Base-by-base conservation (phyloP, 305 asterid genomes). In the Fraxinus latifolia region DNA sequence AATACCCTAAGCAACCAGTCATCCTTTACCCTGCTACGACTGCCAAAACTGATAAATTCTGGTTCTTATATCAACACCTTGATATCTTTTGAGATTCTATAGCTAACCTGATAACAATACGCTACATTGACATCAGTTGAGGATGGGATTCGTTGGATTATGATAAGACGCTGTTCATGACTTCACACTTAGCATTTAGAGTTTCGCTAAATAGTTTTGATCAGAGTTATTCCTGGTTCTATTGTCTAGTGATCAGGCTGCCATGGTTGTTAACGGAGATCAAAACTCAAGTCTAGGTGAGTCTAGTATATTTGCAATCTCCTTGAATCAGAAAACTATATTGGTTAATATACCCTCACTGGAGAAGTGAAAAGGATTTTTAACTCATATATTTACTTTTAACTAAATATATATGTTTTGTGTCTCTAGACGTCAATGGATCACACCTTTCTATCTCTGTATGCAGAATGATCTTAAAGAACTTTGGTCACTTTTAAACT, bases 401-500 rank as follows among this genome's bases (percentile, higher is more conserved):
- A 29, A 70, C 75, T 14, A 68, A 29, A 12, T 68, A 31, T 12
- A 12, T 5, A 44, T 79, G 44, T 70, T 37, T 21, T 82, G 33
- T 73, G 32, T 39, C 75, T 74, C 60, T 17, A 65, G 76, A 39
- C 7, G 32, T 72, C 37, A 60, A 21, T 55, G 75, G 5, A 70
- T 72, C 74, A 33, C 81, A 67, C 70, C 75, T 19, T 27, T 65
- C 39, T 36, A 47, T 81, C 65, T 50, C 80, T 81, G 75, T 81
- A 77, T 90, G 94, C 96, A 96, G 99, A 95, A 96, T 55, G 99
- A 96, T 90, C 97, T 96, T 82, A 96, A 96, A 88, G 99, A 96
- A 85, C 97, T 96, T 42, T 96, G 99, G 99, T 96, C 99, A 76
- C 97, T 96, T 87, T 83, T 96, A 79, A 96, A 96, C 88, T 92